Conservation (phyloP, 225 moss, liverwort and hornwort species). For the Straminergon stramineum region DNA sequence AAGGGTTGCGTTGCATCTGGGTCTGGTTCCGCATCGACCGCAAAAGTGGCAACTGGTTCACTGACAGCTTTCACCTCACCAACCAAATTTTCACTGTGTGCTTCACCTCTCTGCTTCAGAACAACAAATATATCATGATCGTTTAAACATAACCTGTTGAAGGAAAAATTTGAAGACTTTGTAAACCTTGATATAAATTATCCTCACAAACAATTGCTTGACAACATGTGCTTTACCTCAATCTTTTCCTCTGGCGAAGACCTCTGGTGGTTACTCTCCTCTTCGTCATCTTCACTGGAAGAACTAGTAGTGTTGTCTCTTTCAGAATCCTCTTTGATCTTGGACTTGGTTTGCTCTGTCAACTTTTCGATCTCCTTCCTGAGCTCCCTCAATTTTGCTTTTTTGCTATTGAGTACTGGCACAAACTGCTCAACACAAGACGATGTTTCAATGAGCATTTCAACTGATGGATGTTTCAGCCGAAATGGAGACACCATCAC, state of each 20-base stretch:
- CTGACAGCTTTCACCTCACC: background rate
- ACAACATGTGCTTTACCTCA: background rate
- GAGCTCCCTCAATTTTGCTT: conserved; percentile 48
- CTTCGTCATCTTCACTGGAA: conserved; percentile 47
- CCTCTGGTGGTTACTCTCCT: conserved; percentile 17
- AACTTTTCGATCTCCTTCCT: conserved; percentile 21
- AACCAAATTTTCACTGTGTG: background rate
- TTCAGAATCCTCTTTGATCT: background rate
- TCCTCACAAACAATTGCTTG: background rate
- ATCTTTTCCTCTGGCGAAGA: background rate
- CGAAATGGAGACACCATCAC: background rate
- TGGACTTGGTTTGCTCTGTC: background rate
- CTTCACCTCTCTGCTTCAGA: conserved; percentile 11
- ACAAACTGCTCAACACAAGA: conserved; percentile 47
- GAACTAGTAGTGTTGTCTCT: conserved; percentile 24
- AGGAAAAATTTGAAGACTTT: background rate
- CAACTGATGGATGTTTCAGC: background rate
- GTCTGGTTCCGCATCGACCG: conserved; percentile 10
- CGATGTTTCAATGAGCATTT: background rate
- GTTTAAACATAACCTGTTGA: background rate
- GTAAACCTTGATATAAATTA: background rate
- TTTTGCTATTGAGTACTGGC: conserved; percentile 74
- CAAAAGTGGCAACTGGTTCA: background rate
- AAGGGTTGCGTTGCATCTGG: conserved; percentile 47
- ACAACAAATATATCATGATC: background rate